Evolutionary conservation across 768 basidiomycete genomes (phyloP).

Genomic region (Favolaschia claudopus): DNA sequence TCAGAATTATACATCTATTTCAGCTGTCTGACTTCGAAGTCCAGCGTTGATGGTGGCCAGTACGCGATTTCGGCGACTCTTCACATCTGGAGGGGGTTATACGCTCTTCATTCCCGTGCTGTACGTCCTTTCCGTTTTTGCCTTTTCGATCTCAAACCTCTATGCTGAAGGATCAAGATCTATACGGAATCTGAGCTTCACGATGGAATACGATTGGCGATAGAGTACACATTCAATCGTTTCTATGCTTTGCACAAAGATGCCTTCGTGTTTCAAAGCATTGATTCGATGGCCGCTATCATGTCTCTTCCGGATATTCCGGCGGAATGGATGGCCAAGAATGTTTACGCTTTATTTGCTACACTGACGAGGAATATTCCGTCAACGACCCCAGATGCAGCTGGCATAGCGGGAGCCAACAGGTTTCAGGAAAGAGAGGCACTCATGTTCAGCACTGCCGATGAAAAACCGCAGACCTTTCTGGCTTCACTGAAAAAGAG

Average conservation of each 20-base stretch:
- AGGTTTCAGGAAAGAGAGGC: conserved; percentile 74
- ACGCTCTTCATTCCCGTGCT: conserved; percentile 73
- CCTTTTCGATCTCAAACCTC: neutral
- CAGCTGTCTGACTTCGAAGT: neutral
- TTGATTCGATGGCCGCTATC: conserved; percentile 68
- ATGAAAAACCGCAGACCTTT: conserved; percentile 77
- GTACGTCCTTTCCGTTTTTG: conserved; percentile 35
- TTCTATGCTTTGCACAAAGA: conserved; percentile 80
- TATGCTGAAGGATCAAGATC: conserved; percentile 53
- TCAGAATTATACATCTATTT: neutral
- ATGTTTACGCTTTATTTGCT: conserved; percentile 64
- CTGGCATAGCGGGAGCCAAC: conserved; percentile 72
- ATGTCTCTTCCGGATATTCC: conserved; percentile 57
- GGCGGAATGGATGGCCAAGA: conserved; percentile 58
- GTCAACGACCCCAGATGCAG: conserved; percentile 58
- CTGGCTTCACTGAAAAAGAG: conserved; percentile 59
- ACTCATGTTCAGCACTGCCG: conserved; percentile 70
- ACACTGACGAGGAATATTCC: conserved; percentile 57
- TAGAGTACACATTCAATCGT: conserved; percentile 74
- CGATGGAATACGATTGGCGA: conserved; percentile 65
- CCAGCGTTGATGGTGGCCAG: conserved; percentile 77
- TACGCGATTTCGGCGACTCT: conserved; percentile 79
- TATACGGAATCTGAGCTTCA: conserved; percentile 69
- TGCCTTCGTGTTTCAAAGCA: conserved; percentile 75
- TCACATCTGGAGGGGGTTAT: conserved; percentile 76